Base-by-base conservation (phyloP, 2,329 filamentous ascomycete species). In the Fusarium sulawesiense region DNA sequence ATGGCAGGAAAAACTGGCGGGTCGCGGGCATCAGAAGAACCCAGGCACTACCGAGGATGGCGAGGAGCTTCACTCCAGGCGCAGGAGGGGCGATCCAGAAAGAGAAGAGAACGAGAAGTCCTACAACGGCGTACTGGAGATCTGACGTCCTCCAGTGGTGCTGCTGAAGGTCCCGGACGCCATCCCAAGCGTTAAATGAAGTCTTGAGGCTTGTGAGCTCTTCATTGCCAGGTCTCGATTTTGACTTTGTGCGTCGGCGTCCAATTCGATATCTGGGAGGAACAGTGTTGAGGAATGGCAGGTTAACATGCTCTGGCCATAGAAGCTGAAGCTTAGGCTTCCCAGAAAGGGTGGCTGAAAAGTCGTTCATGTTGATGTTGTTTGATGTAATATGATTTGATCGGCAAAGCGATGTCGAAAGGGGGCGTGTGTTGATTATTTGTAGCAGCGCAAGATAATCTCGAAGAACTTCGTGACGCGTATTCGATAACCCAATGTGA, bases 1-100 rank as follows among this genome's bases (percentile, higher is more conserved):
- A 94, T 12, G 95, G 94, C 44, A 97, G 85, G 78, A 97, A 93
- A 80, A 98, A 97, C 79, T 98, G 95, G 70, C 93, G 88, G 6
- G 94, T 97, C 53, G 93, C 87, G 9, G 95, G 95, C 80, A 97
- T 87, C 46, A 95, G 84, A 41, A 97, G 84, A 32, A 94, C 88
- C 72, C 89, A 83, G 64, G 91, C 83, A 66, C 94, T 85, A 56
- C 88, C 84, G 3, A 90, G 85, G 16, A 93, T 86, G 44, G 91
- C 88, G 49, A 89, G 86, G 3, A 91, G 90, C 86, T 97, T 98
- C 70, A 91, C 82, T 58, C 95, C 80, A 0, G 93, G 92, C 2
- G 93, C 93, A 1, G 93, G 87, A 70, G 94, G 92, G 66, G 95
- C 93, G 69, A 98, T 89, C 75, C 87, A 92, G 66, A 98, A 86